phyloP scores from a whole-genome alignment of 331 rosid genomes.

The Malus hybrid region DNA sequence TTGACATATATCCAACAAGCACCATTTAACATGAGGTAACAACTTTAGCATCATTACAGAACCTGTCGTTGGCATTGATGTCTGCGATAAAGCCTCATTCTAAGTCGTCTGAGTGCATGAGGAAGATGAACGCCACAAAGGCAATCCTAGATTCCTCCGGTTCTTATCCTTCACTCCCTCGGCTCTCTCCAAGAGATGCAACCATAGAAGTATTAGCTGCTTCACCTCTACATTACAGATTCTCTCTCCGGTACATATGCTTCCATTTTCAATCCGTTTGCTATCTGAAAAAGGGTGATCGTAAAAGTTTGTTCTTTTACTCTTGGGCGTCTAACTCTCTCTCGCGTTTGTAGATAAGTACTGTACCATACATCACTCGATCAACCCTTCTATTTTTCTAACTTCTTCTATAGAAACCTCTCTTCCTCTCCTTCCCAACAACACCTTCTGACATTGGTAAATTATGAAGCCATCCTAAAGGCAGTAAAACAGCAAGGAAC shows the following conservation, averaged over 20 bases:
- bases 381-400: conserved; percentile 67
- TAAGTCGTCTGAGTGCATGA: background rate
- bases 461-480: conserved; percentile 41
- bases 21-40: background rate
- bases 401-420: conserved; percentile 39
- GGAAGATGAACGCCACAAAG: background rate
- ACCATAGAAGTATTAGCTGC: background rate
- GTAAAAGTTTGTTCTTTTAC: conserved; percentile 14
- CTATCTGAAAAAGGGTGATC: background rate
- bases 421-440: conserved; percentile 40
- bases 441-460: conserved; percentile 35
- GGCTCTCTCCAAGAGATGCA: background rate
- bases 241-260: background rate
- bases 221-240: background rate
- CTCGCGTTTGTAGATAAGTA: conserved; percentile 44
- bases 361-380: conserved; percentile 43
- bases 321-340: conserved; percentile 51
- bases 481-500: conserved; percentile 61
- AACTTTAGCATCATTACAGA: background rate
- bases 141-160: background rate
- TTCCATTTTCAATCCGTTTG: background rate
- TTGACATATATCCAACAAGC: background rate
- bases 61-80: background rate
- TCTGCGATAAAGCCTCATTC: background rate
- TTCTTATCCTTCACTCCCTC: background rate